Conservation (phyloP, 2,329 filamentous ascomycete genomes). For the Colletotrichum gloeosporioides region DNA sequence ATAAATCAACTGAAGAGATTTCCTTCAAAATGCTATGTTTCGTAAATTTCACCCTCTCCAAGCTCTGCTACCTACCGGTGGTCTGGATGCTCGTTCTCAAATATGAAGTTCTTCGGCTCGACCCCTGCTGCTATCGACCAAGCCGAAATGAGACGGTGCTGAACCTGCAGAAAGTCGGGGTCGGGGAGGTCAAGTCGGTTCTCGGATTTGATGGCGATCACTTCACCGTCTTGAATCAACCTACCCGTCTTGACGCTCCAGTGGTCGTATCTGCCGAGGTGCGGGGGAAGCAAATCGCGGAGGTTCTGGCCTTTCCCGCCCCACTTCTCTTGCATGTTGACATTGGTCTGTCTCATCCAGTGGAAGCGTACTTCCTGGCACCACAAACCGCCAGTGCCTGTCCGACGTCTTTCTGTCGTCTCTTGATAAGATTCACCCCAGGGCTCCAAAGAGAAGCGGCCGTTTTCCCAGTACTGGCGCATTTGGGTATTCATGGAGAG, state of each 20-base stretch:
- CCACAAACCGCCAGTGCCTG: neutral
- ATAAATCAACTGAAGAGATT: no score
- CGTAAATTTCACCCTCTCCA: neutral
- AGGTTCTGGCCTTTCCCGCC: neutral
- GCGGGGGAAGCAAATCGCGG: neutral
- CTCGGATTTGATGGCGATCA: neutral
- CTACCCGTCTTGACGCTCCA: neutral
- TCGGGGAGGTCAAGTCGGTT: neutral
- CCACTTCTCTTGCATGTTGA: neutral
- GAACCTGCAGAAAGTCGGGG: neutral
- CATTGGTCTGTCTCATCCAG: neutral
- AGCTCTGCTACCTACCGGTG: accelerated
- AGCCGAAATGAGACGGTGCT: neutral
- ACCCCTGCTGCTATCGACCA: neutral
- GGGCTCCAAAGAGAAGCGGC: neutral
- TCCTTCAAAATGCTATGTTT: neutral
- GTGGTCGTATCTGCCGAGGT: neutral
- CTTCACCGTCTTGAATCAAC: neutral
- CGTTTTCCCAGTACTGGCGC: neutral
- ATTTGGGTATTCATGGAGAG: neutral
- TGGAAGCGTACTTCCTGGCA: neutral
- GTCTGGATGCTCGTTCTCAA: neutral
- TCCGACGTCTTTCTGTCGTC: neutral
- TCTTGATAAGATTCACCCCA: neutral
- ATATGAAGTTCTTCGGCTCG: neutral